Evolutionary conservation across 805 yeast genomes (phyloP).

Genomic region (Candida insectorum): DNA sequence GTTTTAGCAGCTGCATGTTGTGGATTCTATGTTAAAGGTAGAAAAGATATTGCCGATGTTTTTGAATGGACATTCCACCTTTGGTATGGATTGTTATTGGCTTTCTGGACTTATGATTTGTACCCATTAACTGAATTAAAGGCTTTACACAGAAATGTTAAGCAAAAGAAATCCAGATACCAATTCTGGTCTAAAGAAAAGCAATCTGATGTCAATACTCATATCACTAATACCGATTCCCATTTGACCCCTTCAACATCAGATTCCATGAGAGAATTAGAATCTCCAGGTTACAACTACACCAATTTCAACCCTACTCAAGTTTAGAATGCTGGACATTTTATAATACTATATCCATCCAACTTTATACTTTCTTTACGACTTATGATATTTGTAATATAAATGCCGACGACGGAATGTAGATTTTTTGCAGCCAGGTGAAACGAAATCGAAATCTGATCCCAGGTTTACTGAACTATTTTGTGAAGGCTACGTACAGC

Average conservation of each 20-base stretch:
- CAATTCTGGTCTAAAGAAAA: constrained; percentile 11
- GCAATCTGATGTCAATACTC: constrained; percentile 4
- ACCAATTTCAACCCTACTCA: constrained; percentile 10
- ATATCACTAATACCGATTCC: constrained; percentile 9
- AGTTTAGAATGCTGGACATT: too few relatives aligned
- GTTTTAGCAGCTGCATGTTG: constrained; percentile 18
- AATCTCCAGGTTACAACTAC: constrained; percentile 11
- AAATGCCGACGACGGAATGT: too few relatives aligned
- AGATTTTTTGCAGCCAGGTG: too few relatives aligned
- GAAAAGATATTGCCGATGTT: constrained; percentile 15
- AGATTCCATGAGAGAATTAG: constrained; percentile 8
- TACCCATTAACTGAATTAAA: constrained; percentile 24
- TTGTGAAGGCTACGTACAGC: too few relatives aligned
- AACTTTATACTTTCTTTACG: constrained; percentile 7
- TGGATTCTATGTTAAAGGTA: constrained; percentile 18
- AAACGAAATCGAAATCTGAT: too few relatives aligned
- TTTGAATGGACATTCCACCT: constrained; percentile 27
- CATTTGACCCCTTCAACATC: constrained; percentile 9
- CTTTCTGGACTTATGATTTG: constrained; percentile 26
- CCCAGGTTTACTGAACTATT: too few relatives aligned
- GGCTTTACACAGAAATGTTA: constrained; percentile 8
- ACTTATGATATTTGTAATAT: constrained; percentile 8
- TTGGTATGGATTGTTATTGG: constrained; percentile 24
- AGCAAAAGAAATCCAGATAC: constrained; percentile 6
- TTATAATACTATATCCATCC: not conserved